Base-by-base conservation (phyloP, 345 rosid species). In the Odontarrhena argentea region DNA sequence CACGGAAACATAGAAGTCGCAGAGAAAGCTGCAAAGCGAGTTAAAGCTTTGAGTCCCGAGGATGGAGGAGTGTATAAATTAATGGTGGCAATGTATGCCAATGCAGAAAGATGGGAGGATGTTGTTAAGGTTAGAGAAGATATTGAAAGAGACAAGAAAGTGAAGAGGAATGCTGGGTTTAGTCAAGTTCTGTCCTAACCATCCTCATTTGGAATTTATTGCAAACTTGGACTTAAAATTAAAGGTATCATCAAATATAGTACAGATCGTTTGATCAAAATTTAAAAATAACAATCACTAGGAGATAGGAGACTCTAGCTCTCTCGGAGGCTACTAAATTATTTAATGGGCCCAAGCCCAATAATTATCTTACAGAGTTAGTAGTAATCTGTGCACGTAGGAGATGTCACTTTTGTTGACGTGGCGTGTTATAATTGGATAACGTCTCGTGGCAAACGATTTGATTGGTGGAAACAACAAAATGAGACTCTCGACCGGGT, bases 1-100 rank as follows among this genome's bases (percentile, higher is more conserved):
- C 88, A 87, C 51, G 88, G 90, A 41, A 64, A 85, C 75, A 80
- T 90, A 32, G 81, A 80, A 42, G 55, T 84, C 38, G 92, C 92
- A 2, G 95, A 84, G 75, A 71, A 65, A 62, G 95, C 89, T 48
- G 96, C 95, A 8, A 69, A 78, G 76, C 73, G 64, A 55, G 87
- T 89, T 6, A 89, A 74, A 79, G 69, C 73, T 47, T 71, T 86
- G 60, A 76, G 78, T 62, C 95, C 91, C 1, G 86, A 83, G 60
- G 96, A 87, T 49, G 89, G 92, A 13, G 88, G 90, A 51, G 95
- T 84, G 41, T 87, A 85, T 60, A 85, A 88, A 14, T 67, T 81
- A 7, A 74, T 87, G 94, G 89, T 86, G 9, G 75, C 73, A 42
- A 80, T 87, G 68, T 87, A 89, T 75, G 89, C 87, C 14, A 76